These are phyloP conservation scores for Talaromyces wortmannii DNA, from an alignment of 495 filamentous ascomycete genomes.

Conservation along the genomic window DNA sequence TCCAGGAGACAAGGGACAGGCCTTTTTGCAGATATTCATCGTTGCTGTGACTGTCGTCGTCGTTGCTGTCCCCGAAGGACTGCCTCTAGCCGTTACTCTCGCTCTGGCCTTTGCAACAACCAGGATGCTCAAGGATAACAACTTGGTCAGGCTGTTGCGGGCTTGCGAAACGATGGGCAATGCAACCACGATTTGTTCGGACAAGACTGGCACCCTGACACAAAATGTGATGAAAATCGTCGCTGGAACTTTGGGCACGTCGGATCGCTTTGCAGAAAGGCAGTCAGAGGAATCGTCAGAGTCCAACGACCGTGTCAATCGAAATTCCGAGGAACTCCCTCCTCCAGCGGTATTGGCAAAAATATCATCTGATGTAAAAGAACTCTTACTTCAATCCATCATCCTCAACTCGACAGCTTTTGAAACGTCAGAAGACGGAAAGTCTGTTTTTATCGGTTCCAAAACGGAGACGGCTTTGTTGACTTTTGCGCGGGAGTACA, in stretches of 20 bases:
- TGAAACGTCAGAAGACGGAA: slow-evolving; percentile 62
- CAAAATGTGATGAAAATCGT: slow-evolving; percentile 91
- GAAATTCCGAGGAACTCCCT: slow-evolving; percentile 32
- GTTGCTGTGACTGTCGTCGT: slow-evolving; percentile 93
- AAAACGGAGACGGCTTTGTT: slow-evolving; percentile 87
- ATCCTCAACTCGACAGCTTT: slow-evolving; percentile 85
- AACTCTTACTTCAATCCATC: slow-evolving; percentile 66
- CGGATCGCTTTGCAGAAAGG: slow-evolving; percentile 60
- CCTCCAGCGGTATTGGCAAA: slow-evolving; percentile 52
- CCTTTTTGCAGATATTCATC: slow-evolving; percentile 90
- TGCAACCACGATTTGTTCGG: slow-evolving; percentile 91
- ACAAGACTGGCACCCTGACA: slow-evolving; percentile 95
- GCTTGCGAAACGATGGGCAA: slow-evolving; percentile 99
- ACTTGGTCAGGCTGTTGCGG: slow-evolving; percentile 81
- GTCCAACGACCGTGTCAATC: slow-evolving; percentile 17
- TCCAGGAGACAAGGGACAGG: slow-evolving; percentile 72
- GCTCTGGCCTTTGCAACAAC: slow-evolving; percentile 93
- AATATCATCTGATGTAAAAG: slow-evolving; percentile 52
- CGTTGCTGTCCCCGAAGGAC: slow-evolving; percentile 88
- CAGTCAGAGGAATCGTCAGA: slow-evolving; percentile 15
- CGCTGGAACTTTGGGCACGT: slow-evolving; percentile 65
- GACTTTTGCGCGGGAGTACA: slow-evolving; percentile 62
- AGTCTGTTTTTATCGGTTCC: slow-evolving; percentile 69
- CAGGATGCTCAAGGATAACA: slow-evolving; percentile 92
- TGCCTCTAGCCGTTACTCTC: slow-evolving; percentile 88